phyloP scores from a whole-genome alignment of 1,284 basidiomycete species.

The Somion occarium region DNA sequence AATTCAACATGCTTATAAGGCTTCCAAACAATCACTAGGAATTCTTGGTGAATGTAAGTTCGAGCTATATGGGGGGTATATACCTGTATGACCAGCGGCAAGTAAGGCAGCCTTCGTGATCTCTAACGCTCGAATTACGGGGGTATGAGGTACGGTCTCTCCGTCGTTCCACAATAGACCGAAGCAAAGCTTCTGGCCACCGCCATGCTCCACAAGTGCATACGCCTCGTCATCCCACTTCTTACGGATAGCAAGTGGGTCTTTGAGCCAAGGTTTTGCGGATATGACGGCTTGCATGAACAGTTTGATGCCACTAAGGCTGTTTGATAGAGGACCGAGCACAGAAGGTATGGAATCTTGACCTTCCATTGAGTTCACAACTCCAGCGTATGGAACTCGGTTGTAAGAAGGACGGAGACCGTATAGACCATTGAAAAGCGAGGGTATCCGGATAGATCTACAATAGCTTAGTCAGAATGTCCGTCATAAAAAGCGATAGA shows the following conservation, averaged over 20 bases:
- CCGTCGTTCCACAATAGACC: constrained; percentile 64
- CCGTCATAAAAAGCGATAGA: not conserved
- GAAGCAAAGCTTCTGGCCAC: constrained; percentile 50
- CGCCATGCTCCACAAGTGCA: constrained; percentile 52
- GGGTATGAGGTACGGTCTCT: constrained; percentile 63
- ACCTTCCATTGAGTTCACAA: constrained; percentile 59
- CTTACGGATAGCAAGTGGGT: constrained; percentile 59
- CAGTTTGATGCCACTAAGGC: constrained; percentile 51
- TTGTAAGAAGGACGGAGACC: constrained; percentile 67
- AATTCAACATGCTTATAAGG: constrained; percentile 46
- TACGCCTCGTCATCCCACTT: constrained; percentile 63
- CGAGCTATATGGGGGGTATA: too few relatives aligned
- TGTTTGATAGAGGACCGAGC: constrained; percentile 64
- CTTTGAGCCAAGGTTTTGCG: constrained; percentile 63
- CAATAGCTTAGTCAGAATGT: not conserved
- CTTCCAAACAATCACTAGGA: constrained; percentile 46
- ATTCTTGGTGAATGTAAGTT: too few relatives aligned
- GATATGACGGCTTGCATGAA: constrained; percentile 56
- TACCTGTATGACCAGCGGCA: constrained; percentile 65
- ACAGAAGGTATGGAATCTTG: constrained; percentile 70
- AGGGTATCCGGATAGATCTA: constrained; percentile 45
- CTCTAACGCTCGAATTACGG: constrained; percentile 60
- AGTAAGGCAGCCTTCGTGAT: constrained; percentile 53
- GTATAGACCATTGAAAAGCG: constrained; percentile 40
- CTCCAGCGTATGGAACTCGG: constrained; percentile 67